phyloP scores from a whole-genome alignment of 148 eudicot species.

The Rhododendron simsii region DNA sequence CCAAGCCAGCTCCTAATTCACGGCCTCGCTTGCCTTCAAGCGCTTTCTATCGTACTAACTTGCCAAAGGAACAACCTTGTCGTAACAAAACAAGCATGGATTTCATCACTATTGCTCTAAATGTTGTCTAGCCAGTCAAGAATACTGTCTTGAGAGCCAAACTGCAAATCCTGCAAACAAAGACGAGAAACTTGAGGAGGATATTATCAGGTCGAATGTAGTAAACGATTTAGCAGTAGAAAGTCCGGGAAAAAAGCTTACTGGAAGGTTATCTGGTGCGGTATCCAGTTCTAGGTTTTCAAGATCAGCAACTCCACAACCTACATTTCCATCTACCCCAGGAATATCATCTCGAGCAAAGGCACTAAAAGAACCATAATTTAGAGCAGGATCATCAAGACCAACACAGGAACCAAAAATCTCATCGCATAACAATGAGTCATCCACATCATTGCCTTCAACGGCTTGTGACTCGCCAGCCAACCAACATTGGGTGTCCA shows the following conservation, averaged over 20 bases:
- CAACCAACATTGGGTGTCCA: slow-evolving; percentile 23
- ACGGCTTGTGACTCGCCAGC: slow-evolving; percentile 58
- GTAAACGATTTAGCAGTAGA: not conserved
- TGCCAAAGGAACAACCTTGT: not conserved
- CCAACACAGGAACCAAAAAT: slow-evolving; percentile 31
- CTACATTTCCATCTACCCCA: slow-evolving; percentile 18
- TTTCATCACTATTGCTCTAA: slow-evolving; percentile 13
- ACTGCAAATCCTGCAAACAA: slow-evolving; percentile 53
- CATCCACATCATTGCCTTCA: slow-evolving; percentile 24
- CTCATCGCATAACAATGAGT: slow-evolving; percentile 50
- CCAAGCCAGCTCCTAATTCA: not conserved
- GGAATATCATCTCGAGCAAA: slow-evolving; percentile 20
- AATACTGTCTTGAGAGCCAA: slow-evolving; percentile 75
- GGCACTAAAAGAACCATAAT: slow-evolving; percentile 10
- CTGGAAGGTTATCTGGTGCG: slow-evolving; percentile 62
- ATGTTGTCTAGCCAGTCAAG: slow-evolving; percentile 49
- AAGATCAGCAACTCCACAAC: slow-evolving; percentile 32
- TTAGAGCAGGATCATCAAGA: slow-evolving; percentile 20
- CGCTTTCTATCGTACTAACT: not conserved
- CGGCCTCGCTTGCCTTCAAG: not conserved
- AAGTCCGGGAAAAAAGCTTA: slow-evolving; percentile 27
- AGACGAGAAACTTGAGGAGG: not conserved
- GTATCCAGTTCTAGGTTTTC: slow-evolving; percentile 65
- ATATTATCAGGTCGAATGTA: not conserved
- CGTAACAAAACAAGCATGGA: not conserved